Percentiles rank a stretch among this genome's conserved stretches.
These are phyloP conservation scores for Fusarium sp. DNA, from an alignment of 2,329 filamentous ascomycete genomes.

Conservation along the genomic window DNA sequence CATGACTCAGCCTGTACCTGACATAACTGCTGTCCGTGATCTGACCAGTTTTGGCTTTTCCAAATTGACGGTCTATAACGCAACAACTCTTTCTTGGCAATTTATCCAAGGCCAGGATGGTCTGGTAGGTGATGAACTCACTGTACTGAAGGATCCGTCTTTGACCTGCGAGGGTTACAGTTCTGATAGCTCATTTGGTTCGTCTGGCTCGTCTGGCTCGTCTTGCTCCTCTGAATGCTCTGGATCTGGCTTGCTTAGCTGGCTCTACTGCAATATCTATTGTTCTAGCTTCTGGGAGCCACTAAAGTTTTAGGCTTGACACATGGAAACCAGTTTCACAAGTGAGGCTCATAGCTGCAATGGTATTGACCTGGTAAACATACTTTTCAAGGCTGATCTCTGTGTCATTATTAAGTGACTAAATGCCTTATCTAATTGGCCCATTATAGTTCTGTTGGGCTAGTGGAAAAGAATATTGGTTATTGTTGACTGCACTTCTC, in stretches of 20 bases:
- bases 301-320: background rate
- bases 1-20: rapidly evolving
- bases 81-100: background rate
- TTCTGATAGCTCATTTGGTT: rapidly evolving
- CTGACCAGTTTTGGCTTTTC: background rate
- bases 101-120: background rate
- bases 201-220: rapidly evolving
- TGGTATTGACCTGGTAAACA: background rate
- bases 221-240: background rate
- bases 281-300: background rate
- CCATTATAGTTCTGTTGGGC: too few species aligned
- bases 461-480: too few species aligned
- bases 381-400: background rate
- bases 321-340: background rate
- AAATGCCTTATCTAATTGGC: too few species aligned
- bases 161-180: background rate
- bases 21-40: background rate
- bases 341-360: rapidly evolving
- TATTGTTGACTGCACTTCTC: too few species aligned
- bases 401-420: too few species aligned
- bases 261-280: background rate
- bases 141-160: background rate
- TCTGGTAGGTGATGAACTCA: rapidly evolving
- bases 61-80: background rate
- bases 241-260: background rate